Conservation (phyloP, 768 basidiomycete genomes). For the Rhodotorula taiwanensis region DNA sequence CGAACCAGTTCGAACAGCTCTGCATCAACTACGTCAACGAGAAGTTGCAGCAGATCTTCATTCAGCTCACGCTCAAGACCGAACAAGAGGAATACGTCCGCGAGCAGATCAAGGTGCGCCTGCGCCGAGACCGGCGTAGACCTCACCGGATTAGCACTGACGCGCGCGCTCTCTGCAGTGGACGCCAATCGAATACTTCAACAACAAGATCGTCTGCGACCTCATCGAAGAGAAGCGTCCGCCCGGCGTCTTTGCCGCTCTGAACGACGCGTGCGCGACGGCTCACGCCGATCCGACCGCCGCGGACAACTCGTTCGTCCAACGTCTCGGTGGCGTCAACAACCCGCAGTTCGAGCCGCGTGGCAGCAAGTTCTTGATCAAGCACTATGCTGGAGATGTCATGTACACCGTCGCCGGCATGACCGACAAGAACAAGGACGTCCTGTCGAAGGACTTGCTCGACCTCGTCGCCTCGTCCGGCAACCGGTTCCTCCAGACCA, state of each 20-base stretch:
- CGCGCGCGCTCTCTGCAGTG: slow-evolving; percentile 52
- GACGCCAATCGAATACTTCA: slow-evolving; percentile 99
- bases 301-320: slow-evolving; percentile 93
- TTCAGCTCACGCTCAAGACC: slow-evolving; percentile 94
- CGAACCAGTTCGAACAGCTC: slow-evolving; percentile 92
- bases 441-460: slow-evolving; percentile 85
- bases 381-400: slow-evolving; percentile 97
- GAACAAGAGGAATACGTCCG: slow-evolving; percentile 99
- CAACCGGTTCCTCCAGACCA: slow-evolving; percentile 74
- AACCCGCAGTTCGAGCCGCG: slow-evolving; percentile 94
- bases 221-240: slow-evolving; percentile 94
- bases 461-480: slow-evolving; percentile 74
- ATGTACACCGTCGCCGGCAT: slow-evolving; percentile 96
- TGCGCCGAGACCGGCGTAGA: no score
- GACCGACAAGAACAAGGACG: slow-evolving; percentile 99
- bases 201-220: slow-evolving; percentile 89
- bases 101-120: slow-evolving; percentile 73
- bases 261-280: slow-evolving; percentile 98
- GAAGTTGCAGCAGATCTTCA: slow-evolving; percentile 96
- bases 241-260: slow-evolving; percentile 92
- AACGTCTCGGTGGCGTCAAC: slow-evolving; percentile 62
- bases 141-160: neutral
- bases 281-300: slow-evolving; percentile 95
- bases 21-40: slow-evolving; percentile 99
- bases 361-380: slow-evolving; percentile 86